A percentile compares a stretch with the other conserved stretches of the same genome.
Evolutionary conservation across 495 filamentous ascomycete species (phyloP).

Genomic region (Penicillium argentinense): DNA sequence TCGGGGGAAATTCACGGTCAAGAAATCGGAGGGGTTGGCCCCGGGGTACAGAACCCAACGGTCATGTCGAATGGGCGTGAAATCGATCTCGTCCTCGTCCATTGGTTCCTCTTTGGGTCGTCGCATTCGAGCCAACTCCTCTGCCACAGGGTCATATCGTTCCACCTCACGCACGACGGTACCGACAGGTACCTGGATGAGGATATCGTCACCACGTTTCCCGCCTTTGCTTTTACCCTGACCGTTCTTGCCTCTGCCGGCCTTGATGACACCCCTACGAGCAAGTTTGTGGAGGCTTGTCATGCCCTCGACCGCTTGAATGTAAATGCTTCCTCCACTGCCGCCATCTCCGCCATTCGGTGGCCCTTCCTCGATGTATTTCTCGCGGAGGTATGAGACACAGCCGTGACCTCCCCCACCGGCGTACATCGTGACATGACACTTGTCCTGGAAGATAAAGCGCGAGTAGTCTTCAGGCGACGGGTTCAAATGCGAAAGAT

Average conservation of each 20-base stretch:
- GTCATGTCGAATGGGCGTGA: conserved; percentile 47
- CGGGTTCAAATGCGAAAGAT: conserved; percentile 68
- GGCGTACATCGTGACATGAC: conserved; percentile 69
- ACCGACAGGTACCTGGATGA: conserved; percentile 89
- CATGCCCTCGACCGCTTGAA: conserved; percentile 87
- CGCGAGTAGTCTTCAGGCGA: conserved; percentile 76
- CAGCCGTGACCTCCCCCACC: conserved; percentile 88
- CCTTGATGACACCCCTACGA: conserved; percentile 71
- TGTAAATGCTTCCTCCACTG: conserved; percentile 86
- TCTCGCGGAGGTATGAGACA: conserved; percentile 88
- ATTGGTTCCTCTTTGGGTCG: conserved; percentile 23
- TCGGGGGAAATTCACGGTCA: conserved; percentile 57
- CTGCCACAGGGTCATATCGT: conserved; percentile 72
- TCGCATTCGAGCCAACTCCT: conserved; percentile 50
- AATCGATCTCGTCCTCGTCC: conserved; percentile 28
- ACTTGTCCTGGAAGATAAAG: conserved; percentile 84
- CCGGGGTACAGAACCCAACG: conserved; percentile 87
- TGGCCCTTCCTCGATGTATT: conserved; percentile 82
- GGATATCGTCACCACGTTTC: conserved; percentile 77
- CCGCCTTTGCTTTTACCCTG: conserved; percentile 81
- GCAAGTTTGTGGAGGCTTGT: conserved; percentile 92
- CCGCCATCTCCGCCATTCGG: conserved; percentile 97
- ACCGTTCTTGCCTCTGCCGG: conserved; percentile 78
- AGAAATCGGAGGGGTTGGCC: conserved; percentile 64
- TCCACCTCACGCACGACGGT: conserved; percentile 83